Evolutionary conservation across 1,139 yeast genomes (phyloP), one percentile per base, ranked within the genome.

Genomic region (Taphrina betulina): DNA sequence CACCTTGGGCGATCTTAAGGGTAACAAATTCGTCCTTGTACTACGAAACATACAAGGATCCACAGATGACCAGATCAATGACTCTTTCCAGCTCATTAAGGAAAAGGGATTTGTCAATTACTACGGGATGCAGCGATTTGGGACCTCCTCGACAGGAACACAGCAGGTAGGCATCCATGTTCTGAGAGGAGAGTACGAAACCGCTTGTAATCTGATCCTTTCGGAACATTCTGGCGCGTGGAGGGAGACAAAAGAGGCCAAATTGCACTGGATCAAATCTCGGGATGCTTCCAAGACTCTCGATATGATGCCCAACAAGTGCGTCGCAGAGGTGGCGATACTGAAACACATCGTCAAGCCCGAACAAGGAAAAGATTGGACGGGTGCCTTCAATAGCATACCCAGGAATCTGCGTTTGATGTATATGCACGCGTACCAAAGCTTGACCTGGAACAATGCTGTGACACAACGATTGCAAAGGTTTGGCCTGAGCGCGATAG

Each of bases 391-490:
- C 52, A 83, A 58, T 16, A 40, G 53, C 59, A 85, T 94, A 63
- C 98, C 98, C 40, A 79, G 96, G 69, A 90, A 90, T 67, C 75
- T 94, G 67, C 77, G 96, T 66, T 80, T 89, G 61, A 92, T 94
- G 95, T 94, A 94, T 67, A 95, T 85, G 1, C 99, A 94, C 71
- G 95, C 98, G 1, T 94, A 94, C 68, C 98, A 94, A 71, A 88
- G 96, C 61, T 92, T 83, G 65, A 79, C 94, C 40, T 94, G 98
- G 99, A 94, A 94, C 67, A 68, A 76, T 58, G 95, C 84, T 20
- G 94, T 90, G 0, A 84, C 95, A 57, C 80, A 79, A 64, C 78
- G 98, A 67, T 75, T 89, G 53, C 81, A 79, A 64, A 68, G 82
- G 58, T 83, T 77, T 70, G 97, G 97, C 0, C 66, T 80, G 61